Evolutionary conservation across 257 asterid genomes (phyloP).

Genomic region (Fraxinus americana): DNA sequence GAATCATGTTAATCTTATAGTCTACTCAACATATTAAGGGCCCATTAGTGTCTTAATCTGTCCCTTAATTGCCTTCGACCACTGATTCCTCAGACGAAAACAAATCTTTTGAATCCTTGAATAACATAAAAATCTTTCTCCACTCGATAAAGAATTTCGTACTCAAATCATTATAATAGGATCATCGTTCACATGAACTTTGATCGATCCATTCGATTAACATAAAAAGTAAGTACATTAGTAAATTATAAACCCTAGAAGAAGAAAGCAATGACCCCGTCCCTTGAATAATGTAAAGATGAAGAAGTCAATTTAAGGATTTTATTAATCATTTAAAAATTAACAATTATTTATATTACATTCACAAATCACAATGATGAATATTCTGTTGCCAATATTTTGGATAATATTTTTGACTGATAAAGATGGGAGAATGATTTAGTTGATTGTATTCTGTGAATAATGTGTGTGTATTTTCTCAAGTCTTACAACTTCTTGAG

Average conservation of each 20-base stretch:
- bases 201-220: too few relatives aligned
- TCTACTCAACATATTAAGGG: conserved; percentile 31
- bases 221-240: too few relatives aligned
- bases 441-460: too few relatives aligned
- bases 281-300: background rate
- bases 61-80: conserved; percentile 27
- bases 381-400: background rate
- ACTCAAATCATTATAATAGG: background rate
- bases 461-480: too few relatives aligned
- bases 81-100: background rate
- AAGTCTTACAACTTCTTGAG: too few relatives aligned
- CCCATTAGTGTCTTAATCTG: conserved; percentile 14
- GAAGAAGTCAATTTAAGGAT: background rate
- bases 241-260: background rate
- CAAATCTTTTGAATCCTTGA: conserved; percentile 25
- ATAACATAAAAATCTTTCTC: background rate
- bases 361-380: background rate
- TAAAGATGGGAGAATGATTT: too few relatives aligned
- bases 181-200: too few relatives aligned
- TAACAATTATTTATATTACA: too few relatives aligned
- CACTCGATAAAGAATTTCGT: conserved; percentile 8
- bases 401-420: background rate
- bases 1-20: conserved; percentile 32
- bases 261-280: background rate
- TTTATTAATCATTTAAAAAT: background rate